Percentiles rank a stretch among this genome's conserved stretches.
These are phyloP conservation scores for Cucurbita ficifolia DNA, from an alignment of 306 rosid species.

Conservation along the genomic window DNA sequence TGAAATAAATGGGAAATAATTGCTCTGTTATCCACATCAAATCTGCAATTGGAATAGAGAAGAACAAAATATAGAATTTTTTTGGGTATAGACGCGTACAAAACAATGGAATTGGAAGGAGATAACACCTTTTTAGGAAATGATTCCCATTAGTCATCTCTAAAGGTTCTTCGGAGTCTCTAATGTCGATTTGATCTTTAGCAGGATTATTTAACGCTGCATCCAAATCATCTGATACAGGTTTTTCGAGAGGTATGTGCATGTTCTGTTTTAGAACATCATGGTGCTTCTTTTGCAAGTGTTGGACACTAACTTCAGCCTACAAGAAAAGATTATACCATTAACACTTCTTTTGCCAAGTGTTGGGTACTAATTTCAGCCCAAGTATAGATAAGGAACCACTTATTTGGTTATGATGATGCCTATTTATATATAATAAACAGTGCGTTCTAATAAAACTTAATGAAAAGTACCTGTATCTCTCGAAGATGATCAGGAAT, in stretches of 20 bases:
- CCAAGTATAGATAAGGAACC: not conserved
- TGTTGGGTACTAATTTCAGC: not conserved
- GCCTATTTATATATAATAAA: not conserved
- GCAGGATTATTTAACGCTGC: slow-evolving; percentile 20
- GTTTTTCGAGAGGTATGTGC: slow-evolving; percentile 9
- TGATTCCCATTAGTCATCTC: slow-evolving; percentile 31
- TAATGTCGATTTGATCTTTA: slow-evolving; percentile 15
- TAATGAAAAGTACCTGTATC: slow-evolving; percentile 43
- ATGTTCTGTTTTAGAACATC: slow-evolving; percentile 20
- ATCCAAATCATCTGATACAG: slow-evolving; percentile 23
- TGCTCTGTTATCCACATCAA: slow-evolving; percentile 60
- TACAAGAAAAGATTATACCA: slow-evolving; percentile 20
- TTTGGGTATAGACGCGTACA: not conserved
- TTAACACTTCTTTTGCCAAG: not conserved
- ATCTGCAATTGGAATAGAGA: slow-evolving; percentile 29
- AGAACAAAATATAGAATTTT: not conserved
- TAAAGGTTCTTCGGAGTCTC: slow-evolving; percentile 28
- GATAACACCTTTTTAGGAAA: slow-evolving; percentile 62
- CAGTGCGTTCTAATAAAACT: not conserved
- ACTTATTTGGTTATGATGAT: not conserved
- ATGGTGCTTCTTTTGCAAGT: slow-evolving; percentile 21
- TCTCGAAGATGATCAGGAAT: slow-evolving; percentile 74
- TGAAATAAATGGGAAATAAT: slow-evolving; percentile 69
- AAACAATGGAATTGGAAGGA: slow-evolving; percentile 2
- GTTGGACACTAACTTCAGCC: slow-evolving; percentile 38